Evolutionary conservation across 1,284 basidiomycete species (phyloP), one percentile per base, ranked within the genome.

Genomic region (Golubevia pallescens): DNA sequence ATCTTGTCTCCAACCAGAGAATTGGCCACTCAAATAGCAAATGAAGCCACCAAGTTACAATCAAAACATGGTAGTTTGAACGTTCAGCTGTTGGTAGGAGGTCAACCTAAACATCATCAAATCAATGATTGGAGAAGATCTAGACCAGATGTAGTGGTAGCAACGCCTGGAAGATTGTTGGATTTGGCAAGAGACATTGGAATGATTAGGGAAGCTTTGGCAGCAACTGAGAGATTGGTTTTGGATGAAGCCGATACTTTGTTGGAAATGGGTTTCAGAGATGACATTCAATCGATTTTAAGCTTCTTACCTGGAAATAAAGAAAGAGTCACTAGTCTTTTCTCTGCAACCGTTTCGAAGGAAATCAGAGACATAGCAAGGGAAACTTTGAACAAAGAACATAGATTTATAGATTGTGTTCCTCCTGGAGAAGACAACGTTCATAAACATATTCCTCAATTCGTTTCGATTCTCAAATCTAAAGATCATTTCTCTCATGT

Each of bases 171-270:
- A 55, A 90, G 97, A 58, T 86, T 97, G 65, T 89, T 91, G 68
- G 96, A 98, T 86, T 80, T 97, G 59, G 84, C 97, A 60, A 86
- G 90, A 64, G 74, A 78, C 19, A 69, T 68, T 51, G 64, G 60
- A 20, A 69, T 76, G 62, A 68, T 81, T 24, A 66, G 69, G 5
- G 72, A 75, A 21, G 78, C 82, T 16, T 62, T 80, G 58, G 60
- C 65, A 0, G 71, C 71, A 0, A 89, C 87, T 32, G 91, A 92
- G 69, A 78, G 93, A 91, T 89, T 98, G 65, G 89, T 98, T 68
- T 88, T 99, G 62, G 96, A 99, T 81, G 96, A 98, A 86, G 95
- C 95, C 8, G 97, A 99, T 86, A 96, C 93, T 0, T 89, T 98
- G 13, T 89, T 99, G 54, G 95, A 97, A 73, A 93, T 97, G 92